Evolutionary conservation across 2,329 filamentous ascomycete genomes (phyloP).

Genomic region (Cordyceps fumosorosea): DNA sequence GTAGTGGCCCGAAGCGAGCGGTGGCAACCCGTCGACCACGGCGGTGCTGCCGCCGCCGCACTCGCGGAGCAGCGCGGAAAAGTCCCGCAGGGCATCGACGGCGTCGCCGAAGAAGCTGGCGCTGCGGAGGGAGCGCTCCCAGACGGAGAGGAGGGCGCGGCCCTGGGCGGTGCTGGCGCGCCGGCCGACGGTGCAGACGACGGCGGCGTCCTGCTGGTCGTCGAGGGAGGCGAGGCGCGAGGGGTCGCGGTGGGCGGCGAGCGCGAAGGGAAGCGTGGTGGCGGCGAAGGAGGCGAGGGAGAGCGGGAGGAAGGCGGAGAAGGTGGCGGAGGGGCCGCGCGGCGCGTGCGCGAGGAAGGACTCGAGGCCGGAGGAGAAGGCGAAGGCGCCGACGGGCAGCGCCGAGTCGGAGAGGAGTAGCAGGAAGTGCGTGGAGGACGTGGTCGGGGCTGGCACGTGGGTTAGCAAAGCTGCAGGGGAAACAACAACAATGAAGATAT

Average conservation of each 20-base stretch:
- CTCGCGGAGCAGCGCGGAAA: slow-evolving; percentile 29
- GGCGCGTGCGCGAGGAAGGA: slow-evolving; percentile 67
- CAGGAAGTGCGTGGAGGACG: slow-evolving; percentile 51
- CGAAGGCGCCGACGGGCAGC: slow-evolving; percentile 78
- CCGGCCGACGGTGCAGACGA: slow-evolving; percentile 71
- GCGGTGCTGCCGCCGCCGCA: slow-evolving; percentile 12
- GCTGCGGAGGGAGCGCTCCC: slow-evolving; percentile 62
- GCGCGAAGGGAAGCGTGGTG: slow-evolving; percentile 67
- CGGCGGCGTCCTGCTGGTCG: slow-evolving; percentile 69
- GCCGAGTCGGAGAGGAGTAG: slow-evolving; percentile 76
- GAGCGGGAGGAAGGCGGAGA: slow-evolving; percentile 61
- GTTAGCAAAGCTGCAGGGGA: background rate
- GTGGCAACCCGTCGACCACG: slow-evolving; percentile 15
- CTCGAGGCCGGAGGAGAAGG: slow-evolving; percentile 76
- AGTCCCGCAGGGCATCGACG: slow-evolving; percentile 26
- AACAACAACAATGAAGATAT: background rate
- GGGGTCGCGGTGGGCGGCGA: slow-evolving; percentile 57
- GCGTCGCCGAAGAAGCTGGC: slow-evolving; percentile 16
- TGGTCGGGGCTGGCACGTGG: slow-evolving; percentile 1
- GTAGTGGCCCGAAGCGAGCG: slow-evolving; percentile 55
- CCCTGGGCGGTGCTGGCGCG: slow-evolving; percentile 72
- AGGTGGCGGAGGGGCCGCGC: slow-evolving; percentile 30
- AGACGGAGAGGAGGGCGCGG: slow-evolving; percentile 65
- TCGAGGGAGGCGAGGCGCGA: slow-evolving; percentile 51
- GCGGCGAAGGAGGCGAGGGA: slow-evolving; percentile 66